Evolutionary conservation across 352 stramenopile genomes (phyloP).

Genomic region (Phytophthora pluvialis): DNA sequence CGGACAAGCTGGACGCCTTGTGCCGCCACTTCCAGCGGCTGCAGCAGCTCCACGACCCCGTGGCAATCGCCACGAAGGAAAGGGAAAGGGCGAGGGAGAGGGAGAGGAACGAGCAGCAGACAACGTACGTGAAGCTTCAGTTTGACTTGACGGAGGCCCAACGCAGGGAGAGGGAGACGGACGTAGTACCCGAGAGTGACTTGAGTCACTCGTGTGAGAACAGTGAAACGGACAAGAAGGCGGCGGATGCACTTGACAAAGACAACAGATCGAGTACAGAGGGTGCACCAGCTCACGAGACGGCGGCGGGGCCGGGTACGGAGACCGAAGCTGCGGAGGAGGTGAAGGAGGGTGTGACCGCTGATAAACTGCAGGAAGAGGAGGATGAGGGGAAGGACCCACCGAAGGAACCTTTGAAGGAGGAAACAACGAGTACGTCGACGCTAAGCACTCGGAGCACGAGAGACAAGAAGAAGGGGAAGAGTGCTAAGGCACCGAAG

Average conservation of each 20-base stretch:
- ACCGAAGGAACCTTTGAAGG: too few relatives aligned
- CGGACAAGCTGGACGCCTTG: constrained; percentile 22
- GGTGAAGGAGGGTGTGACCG: too few relatives aligned
- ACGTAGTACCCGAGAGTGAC: constrained; percentile 19
- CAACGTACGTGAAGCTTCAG: constrained; percentile 11
- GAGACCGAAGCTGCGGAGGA: too few relatives aligned
- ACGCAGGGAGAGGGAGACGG: constrained; percentile 8
- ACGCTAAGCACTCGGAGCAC: too few relatives aligned
- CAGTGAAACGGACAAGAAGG: constrained; percentile 13
- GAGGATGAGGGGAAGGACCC: too few relatives aligned
- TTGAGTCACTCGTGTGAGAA: constrained; percentile 23
- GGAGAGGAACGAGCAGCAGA: background rate
- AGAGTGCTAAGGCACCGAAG: background rate
- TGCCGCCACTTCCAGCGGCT: constrained; percentile 21
- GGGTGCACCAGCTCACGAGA: too few relatives aligned
- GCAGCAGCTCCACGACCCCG: constrained; percentile 7
- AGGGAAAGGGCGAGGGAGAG: background rate
- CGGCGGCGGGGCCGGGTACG: too few relatives aligned
- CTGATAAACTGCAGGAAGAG: too few relatives aligned
- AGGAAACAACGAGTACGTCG: too few relatives aligned
- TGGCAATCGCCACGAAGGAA: background rate
- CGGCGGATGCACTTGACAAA: too few relatives aligned
- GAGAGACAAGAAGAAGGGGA: background rate
- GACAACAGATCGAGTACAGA: too few relatives aligned
- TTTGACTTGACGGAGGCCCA: constrained; percentile 7